Evolutionary conservation across 1,284 basidiomycete species (phyloP), one percentile per base, ranked within the genome.

Genomic region (Volvariella volvacea): DNA sequence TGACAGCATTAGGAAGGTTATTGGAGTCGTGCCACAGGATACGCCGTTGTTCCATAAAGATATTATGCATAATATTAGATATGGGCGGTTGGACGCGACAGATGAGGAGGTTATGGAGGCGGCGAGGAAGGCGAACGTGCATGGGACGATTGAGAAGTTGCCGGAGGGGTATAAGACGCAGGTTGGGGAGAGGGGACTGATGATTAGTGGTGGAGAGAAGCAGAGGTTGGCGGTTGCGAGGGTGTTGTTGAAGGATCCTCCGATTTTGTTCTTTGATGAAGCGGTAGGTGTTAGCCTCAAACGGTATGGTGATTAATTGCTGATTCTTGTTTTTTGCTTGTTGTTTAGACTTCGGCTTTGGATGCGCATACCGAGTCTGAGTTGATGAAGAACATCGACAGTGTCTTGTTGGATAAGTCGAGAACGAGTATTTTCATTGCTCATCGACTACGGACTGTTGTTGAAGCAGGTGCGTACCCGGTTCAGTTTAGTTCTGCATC

Each of bases 131-230:
- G 96, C 95, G 28, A 90, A 91, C 55, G 87, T 98, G 7, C 88
- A 94, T 55, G 71, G 85, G 14, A 83, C 91, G 14, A 80, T 99
- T 41, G 67, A 76, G 65, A 72, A 78, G 31, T 66, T 99, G 30
- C 92, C 93, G 0, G 88, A 93, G 3, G 85, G 86, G 41, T 99
- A 95, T 63, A 58, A 66, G 34, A 99, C 95, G 6, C 87, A 88
- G 58, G 96, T 99, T 8, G 96, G 95, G 1, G 95, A 99, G 65
- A 71, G 95, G 19, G 95, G 95, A 1, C 63, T 98, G 57, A 98
- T 99, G 96, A 92, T 99, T 46, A 93, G 90, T 12, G 95, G 95
- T 0, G 95, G 96, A 0, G 95, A 99, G 73, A 98, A 99, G 65
- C 95, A 99, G 71, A 69, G 96, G 36, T 64, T 99, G 51, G 96